These are phyloP conservation scores for Sclerotinia nivalis DNA, from an alignment of 2,329 filamentous ascomycete genomes.

Conservation along the genomic window DNA sequence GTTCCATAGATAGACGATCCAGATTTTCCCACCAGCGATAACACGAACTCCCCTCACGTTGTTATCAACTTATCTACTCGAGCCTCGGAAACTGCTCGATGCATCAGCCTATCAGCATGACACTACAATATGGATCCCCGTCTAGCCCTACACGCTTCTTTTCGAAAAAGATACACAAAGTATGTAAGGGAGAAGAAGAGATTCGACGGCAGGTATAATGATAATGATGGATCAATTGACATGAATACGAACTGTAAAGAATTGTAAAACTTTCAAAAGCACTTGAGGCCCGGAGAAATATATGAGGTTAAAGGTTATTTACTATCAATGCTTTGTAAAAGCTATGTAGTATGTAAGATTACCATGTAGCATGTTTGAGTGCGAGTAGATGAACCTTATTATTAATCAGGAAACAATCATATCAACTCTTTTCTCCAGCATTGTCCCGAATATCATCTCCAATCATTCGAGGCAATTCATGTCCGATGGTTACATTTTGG, in stretches of 20 bases:
- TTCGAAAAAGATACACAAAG: slow-evolving; percentile 11
- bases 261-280: not conserved
- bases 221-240: not conserved
- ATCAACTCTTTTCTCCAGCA: not conserved
- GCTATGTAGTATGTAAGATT: not conserved
- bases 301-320: not conserved
- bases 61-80: slow-evolving; percentile 19
- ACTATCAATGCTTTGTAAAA: not conserved
- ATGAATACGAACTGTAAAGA: not conserved
- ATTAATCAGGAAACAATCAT: slow-evolving; percentile 16
- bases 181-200: slow-evolving; percentile 19
- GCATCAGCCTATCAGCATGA: slow-evolving; percentile 20
- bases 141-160: slow-evolving; percentile 20
- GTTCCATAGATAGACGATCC: slow-evolving; percentile 8
- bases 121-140: slow-evolving; percentile 16
- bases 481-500: slow-evolving; percentile 13
- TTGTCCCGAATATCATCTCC: not conserved
- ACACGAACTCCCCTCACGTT: slow-evolving; percentile 26
- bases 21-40: slow-evolving; percentile 4
- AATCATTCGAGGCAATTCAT: slow-evolving; percentile 4
- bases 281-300: not conserved
- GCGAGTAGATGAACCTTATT: slow-evolving; percentile 10
- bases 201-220: slow-evolving; percentile 4
- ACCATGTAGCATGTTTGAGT: slow-evolving; percentile 5
- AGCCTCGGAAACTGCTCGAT: slow-evolving; percentile 5